phyloP scores from a whole-genome alignment of 2,329 filamentous ascomycete species.

The Cadophora gregata region DNA sequence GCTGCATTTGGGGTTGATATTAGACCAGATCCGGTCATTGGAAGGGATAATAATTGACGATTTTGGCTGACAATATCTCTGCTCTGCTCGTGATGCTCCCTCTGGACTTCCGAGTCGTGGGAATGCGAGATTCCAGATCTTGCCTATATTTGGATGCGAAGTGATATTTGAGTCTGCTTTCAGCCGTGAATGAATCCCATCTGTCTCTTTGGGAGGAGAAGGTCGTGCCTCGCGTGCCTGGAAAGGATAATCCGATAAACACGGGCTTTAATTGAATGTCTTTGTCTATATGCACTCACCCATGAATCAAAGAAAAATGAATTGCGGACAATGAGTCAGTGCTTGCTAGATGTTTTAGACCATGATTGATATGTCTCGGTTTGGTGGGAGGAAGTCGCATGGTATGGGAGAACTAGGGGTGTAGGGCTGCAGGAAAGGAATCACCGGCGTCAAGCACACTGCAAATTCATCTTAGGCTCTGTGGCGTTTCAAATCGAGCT shows the following conservation, averaged over 20 bases:
- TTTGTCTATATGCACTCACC: background rate
- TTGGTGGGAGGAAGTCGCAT: conserved; percentile 10
- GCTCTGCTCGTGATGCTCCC: conserved; percentile 2
- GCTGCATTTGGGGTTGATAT: conserved; percentile 8
- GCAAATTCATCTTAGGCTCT: conserved; percentile 10
- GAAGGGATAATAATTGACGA: background rate
- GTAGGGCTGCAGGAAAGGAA: conserved; percentile 16
- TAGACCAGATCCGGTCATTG: conserved; percentile 8
- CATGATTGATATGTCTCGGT: background rate
- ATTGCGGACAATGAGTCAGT: background rate
- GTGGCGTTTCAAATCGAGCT: background rate
- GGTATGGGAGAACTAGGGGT: conserved; percentile 7
- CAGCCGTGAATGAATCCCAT: conserved; percentile 5
- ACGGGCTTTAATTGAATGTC: background rate
- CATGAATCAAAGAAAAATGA: conserved; percentile 6
- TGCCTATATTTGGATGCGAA: conserved; percentile 15
- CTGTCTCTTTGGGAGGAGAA: background rate
- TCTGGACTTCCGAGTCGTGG: conserved; percentile 1
- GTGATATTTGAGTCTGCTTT: background rate
- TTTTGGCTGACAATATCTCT: conserved; percentile 6
- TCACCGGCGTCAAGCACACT: conserved; percentile 7
- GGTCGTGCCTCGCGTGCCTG: conserved; percentile 4
- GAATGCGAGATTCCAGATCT: conserved; percentile 1
- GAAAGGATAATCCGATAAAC: too few relatives aligned
- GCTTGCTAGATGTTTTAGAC: background rate